Evolutionary conservation across 2,329 filamentous ascomycete species (phyloP).

Genomic region (Stachybotrys elegans): DNA sequence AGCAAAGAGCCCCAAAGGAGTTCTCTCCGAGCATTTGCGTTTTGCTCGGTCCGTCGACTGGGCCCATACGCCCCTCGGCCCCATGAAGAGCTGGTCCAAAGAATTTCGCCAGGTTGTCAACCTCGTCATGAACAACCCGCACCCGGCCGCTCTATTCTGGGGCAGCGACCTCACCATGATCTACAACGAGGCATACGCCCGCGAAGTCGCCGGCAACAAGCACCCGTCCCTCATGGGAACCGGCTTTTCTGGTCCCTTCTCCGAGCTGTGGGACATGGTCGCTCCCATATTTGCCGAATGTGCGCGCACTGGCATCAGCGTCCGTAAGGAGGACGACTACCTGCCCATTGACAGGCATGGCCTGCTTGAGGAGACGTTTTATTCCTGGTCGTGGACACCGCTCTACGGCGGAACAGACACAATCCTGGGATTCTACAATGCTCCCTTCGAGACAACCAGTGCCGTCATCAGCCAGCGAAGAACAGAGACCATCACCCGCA

Average conservation of each 20-base stretch:
- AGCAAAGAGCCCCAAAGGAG: constrained; percentile 18
- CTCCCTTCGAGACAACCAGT: constrained; percentile 31
- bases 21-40: constrained; percentile 21
- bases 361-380: constrained; percentile 33
- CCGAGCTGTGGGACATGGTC: constrained; percentile 37
- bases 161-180: constrained; percentile 56
- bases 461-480: constrained; percentile 26
- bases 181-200: constrained; percentile 57
- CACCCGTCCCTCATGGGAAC: constrained; percentile 57
- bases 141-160: constrained; percentile 54
- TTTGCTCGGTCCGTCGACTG: constrained; percentile 33
- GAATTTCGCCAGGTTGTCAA: constrained; percentile 38
- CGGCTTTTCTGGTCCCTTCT: constrained; percentile 50
- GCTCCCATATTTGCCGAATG: constrained; percentile 28
- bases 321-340: constrained; percentile 27
- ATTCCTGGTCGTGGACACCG: constrained; percentile 32
- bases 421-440: constrained; percentile 34
- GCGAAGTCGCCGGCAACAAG: constrained; percentile 55
- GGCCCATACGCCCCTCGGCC: constrained; percentile 36
- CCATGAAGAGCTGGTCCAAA: constrained; percentile 36
- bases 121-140: constrained; percentile 30
- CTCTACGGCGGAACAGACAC: constrained; percentile 28
- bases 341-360: constrained; percentile 26
- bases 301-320: constrained; percentile 25
- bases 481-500: constrained; percentile 25